Base-by-base conservation (phyloP, 1,284 basidiomycete species). In the Lignosus rhinocerotis region DNA sequence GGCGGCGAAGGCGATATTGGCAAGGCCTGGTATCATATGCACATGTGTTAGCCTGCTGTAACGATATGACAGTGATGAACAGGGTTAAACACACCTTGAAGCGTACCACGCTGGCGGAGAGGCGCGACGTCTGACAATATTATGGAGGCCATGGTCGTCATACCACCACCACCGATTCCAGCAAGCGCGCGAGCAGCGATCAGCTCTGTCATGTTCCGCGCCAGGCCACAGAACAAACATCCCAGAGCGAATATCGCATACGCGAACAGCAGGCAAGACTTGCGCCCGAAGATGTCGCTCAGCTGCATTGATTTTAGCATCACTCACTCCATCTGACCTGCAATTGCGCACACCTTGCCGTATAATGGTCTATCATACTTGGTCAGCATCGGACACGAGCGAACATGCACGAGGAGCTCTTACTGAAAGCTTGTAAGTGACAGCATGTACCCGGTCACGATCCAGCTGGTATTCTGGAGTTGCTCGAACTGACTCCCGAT, bases 251-350 rank as follows among this genome's bases (percentile, higher is more conserved):
- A 87, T 11, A 85, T 68, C 16, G 70, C 61, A 63, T 86, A 85
- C 0, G 84, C 79, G 57, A 83, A 80, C 0, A 87, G 67, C 3
- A 88, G 71, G 59, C 84, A 86, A 1, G 71, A 67, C 63, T 86
- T 86, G 4, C 85, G 76, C 2, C 85, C 86, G 59, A 86, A 87
- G 1, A 87, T 86, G 62, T 88, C 85, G 66, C 84, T 86, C 17
- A 86, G 70, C 68, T 70, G 33, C 16, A 36, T 9, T 2, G 6
- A 8, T n/a, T 8, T 56, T 31, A 58, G 31, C 17, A 17, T 43
- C 41, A 17, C 14, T 1, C 2, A 4, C 10, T 10, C 19, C 1
- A 38, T 43, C 16, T 8, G 7, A 43, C 5, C n/a, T 19, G 2
- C 19, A 19, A n/a, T 21, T 7, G 41, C 9, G 16, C 58, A n/a